Evolutionary conservation across 805 yeast species (phyloP), one percentile per base, ranked within the genome.

Genomic region (Monosporozyma siamensis): DNA sequence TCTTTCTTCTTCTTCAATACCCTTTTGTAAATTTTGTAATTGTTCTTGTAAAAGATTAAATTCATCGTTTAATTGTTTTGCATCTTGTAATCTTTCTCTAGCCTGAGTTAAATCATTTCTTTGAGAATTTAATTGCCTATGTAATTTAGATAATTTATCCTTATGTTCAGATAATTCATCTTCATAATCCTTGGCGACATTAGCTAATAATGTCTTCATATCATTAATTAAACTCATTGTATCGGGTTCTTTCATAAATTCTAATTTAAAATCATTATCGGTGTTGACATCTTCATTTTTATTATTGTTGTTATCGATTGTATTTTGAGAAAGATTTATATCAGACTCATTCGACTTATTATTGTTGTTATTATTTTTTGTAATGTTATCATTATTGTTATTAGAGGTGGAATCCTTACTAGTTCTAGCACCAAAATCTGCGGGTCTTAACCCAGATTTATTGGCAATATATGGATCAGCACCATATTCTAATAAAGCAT

Each of bases 361-460:
- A n/a, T 12, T 6, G 17, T 32, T 24, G 9, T 39, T 32, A 18
- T 17, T 39, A 17, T 29, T 40, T 41, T 4, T n/a, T 3, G 4
- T 29, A 4, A n/a, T n/a, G n/a, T n/a, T n/a, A n/a, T 29, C 17
- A 29, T 17, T 17, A 11, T 11, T 14, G 21, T 30, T 12, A 30
- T 14, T 30, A 15, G 35, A 18, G 9, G 17, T 9, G 4, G 49
- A 48, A 31, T 50, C 39, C 46, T 55, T 52, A 25, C 58, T 47
- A 31, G 55, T 53, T 40, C 57, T 58, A 23, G 62, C 77, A 36
- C 95, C 95, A 64, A 84, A 90, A 64, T 92, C 97, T 11, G 71
- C 65, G 3, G 97, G 95, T 47, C 83, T 77, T 26, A 90, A 71
- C 0, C 96, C 96, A 4, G 90, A 82, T 40, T 84, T 82, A 59